phyloP scores from a whole-genome alignment of 1,139 yeast species.

The Dujonia santamariae region DNA sequence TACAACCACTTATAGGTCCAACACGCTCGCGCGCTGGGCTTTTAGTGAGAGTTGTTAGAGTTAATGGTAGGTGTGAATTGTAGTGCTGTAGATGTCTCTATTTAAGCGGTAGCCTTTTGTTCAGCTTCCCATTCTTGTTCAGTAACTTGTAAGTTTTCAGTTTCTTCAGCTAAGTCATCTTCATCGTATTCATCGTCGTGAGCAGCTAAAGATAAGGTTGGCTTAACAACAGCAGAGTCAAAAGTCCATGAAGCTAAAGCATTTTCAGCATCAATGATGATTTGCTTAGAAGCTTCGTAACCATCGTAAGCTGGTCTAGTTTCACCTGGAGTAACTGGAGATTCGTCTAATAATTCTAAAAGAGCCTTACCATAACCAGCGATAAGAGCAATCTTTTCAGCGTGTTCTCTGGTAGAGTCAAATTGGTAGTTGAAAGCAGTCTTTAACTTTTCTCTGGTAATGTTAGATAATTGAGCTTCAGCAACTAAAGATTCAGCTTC shows the following conservation, averaged over 20 bases:
- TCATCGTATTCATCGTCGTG: conserved; percentile 62
- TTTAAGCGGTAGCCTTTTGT: conserved; percentile 22
- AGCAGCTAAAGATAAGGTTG: conserved; percentile 75
- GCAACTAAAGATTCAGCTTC: conserved; percentile 90
- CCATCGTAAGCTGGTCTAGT: conserved; percentile 87
- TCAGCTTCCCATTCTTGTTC: conserved; percentile 47
- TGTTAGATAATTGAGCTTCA: conserved; percentile 84
- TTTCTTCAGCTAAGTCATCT: conserved; percentile 54
- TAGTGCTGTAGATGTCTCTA: too few relatives aligned
- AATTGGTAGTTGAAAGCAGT: conserved; percentile 83
- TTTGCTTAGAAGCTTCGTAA: conserved; percentile 83
- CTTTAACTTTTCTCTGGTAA: conserved; percentile 83
- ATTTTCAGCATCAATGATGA: conserved; percentile 80
- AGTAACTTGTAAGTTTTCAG: conserved; percentile 53
- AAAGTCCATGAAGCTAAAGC: conserved; percentile 83
- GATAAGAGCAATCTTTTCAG: conserved; percentile 81
- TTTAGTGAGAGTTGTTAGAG: too few relatives aligned
- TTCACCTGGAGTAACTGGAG: conserved; percentile 90
- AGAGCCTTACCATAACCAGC: conserved; percentile 89
- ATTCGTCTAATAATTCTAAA: conserved; percentile 76
- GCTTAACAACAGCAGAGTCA: conserved; percentile 76
- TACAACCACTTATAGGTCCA: too few relatives aligned
- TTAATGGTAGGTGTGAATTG: too few relatives aligned
- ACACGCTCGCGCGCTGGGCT: background rate
- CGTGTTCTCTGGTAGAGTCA: conserved; percentile 76